Evolutionary conservation across 2,329 filamentous ascomycete genomes (phyloP).

Genomic region (Fusarium beomiforme): DNA sequence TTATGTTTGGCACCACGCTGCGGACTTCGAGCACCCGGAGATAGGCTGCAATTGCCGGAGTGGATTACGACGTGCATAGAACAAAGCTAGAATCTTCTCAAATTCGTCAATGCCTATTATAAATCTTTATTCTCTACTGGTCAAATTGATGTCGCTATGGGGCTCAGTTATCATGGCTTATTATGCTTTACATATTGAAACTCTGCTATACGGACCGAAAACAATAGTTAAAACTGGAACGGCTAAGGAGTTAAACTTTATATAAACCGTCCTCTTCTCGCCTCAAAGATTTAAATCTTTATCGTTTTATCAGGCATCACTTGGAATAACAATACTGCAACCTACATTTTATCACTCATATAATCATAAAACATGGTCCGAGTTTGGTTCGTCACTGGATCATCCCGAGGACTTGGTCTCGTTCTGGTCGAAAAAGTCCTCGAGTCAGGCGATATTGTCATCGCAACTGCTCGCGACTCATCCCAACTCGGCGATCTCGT

Average conservation of each 20-base stretch:
- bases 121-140: no score
- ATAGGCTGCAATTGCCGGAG: not conserved
- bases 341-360: not conserved
- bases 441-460: no score
- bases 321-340: not conserved
- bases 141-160: no score
- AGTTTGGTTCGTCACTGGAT: conserved; percentile 60
- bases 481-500: no score
- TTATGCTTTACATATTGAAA: no score
- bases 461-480: no score
- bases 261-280: not conserved
- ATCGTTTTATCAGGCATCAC: not conserved
- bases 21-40: not conserved
- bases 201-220: no score
- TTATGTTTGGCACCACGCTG: not conserved
- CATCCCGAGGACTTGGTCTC: conserved; percentile 58
- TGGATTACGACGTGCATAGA: not conserved
- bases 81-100: not conserved
- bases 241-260: no score
- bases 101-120: not conserved
- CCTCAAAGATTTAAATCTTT: accelerated
- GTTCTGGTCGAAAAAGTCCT: conserved; percentile 53
- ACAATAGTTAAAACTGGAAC: no score
- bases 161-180: no score
- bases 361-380: conserved; percentile 32